Conservation (phyloP, 768 basidiomycete species). For the Pleurotus citrinopileatus region DNA sequence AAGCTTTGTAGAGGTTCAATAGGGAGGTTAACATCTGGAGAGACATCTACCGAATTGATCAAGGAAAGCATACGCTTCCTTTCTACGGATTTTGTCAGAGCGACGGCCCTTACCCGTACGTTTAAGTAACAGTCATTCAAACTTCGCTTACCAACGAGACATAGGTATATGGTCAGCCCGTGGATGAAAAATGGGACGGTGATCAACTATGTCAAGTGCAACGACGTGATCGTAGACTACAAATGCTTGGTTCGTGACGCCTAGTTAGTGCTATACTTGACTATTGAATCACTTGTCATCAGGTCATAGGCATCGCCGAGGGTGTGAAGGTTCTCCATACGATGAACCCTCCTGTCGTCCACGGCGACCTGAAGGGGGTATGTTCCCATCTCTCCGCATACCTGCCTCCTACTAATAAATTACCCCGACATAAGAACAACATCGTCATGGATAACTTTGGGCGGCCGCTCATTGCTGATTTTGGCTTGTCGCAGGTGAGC, state of each 20-base stretch:
- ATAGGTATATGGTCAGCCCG: slow-evolving; percentile 55
- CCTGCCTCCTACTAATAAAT: not conserved
- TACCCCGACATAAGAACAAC: slow-evolving; percentile 36
- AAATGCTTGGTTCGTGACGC: slow-evolving; percentile 31
- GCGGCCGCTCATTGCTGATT: slow-evolving; percentile 52
- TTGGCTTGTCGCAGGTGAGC: slow-evolving; percentile 51
- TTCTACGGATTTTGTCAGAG: slow-evolving; percentile 56
- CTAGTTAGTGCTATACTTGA: not conserved
- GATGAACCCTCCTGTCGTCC: slow-evolving; percentile 48
- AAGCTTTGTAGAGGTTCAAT: slow-evolving; percentile 39
- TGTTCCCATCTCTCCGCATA: slow-evolving; percentile 12
- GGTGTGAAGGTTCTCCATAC: slow-evolving; percentile 49
- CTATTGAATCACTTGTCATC: not conserved
- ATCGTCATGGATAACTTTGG: slow-evolving; percentile 43
- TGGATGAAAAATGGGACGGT: slow-evolving; percentile 55
- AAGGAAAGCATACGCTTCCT: slow-evolving; percentile 49
- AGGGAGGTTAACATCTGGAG: slow-evolving; percentile 52
- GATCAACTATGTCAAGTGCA: slow-evolving; percentile 39
- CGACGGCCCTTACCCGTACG: slow-evolving; percentile 58
- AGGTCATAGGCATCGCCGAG: slow-evolving; percentile 45
- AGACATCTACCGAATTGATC: slow-evolving; percentile 32
- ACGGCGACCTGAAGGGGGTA: slow-evolving; percentile 55
- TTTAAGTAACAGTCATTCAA: not conserved
- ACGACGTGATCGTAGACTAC: slow-evolving; percentile 39
- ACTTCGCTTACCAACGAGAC: slow-evolving; percentile 3